These are phyloP conservation scores for Periconia macrospinosa DNA, from an alignment of 2,329 filamentous ascomycete species.

Conservation along the genomic window DNA sequence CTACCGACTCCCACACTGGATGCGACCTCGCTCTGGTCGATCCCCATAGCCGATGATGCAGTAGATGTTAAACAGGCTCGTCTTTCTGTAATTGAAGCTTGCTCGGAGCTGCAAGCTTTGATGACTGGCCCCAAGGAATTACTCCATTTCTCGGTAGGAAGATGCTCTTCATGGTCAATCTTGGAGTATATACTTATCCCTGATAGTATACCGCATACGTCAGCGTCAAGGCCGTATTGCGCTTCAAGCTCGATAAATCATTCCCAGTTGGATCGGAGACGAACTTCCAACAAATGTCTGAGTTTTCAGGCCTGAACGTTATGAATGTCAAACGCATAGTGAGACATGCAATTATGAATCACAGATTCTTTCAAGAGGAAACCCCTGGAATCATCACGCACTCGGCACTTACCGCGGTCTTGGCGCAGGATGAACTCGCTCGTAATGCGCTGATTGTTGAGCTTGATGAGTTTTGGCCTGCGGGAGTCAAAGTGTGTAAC, in stretches of 20 bases:
- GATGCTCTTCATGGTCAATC: background rate
- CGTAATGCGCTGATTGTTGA: slow-evolving; percentile 10
- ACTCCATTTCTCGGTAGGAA: slow-evolving; percentile 3
- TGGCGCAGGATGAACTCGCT: slow-evolving; percentile 4
- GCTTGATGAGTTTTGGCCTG: slow-evolving; percentile 15
- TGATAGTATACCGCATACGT: slow-evolving; percentile 7
- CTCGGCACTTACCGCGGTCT: slow-evolving; percentile 13
- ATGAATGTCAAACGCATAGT: slow-evolving; percentile 10
- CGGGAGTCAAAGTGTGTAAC: slow-evolving; percentile 9
- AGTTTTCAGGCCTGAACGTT: slow-evolving; percentile 9
- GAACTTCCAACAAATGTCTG: slow-evolving; percentile 12
- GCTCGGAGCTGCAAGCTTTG: slow-evolving; percentile 10
- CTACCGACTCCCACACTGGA: slow-evolving; percentile 8
- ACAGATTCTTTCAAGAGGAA: slow-evolving; percentile 16
- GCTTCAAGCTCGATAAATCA: slow-evolving; percentile 14
- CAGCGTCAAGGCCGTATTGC: slow-evolving; percentile 10
- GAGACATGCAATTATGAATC: slow-evolving; percentile 14
- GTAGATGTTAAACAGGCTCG: slow-evolving; percentile 6
- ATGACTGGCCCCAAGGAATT: slow-evolving; percentile 11
- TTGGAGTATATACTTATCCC: background rate
- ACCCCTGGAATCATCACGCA: slow-evolving; percentile 11
- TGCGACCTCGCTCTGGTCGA: background rate
- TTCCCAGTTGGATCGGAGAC: slow-evolving; percentile 8
- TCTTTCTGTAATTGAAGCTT: slow-evolving; percentile 5
- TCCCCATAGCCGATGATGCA: slow-evolving; percentile 9